Evolutionary conservation across 805 yeast genomes (phyloP).

Genomic region (Suhomyces sp.): DNA sequence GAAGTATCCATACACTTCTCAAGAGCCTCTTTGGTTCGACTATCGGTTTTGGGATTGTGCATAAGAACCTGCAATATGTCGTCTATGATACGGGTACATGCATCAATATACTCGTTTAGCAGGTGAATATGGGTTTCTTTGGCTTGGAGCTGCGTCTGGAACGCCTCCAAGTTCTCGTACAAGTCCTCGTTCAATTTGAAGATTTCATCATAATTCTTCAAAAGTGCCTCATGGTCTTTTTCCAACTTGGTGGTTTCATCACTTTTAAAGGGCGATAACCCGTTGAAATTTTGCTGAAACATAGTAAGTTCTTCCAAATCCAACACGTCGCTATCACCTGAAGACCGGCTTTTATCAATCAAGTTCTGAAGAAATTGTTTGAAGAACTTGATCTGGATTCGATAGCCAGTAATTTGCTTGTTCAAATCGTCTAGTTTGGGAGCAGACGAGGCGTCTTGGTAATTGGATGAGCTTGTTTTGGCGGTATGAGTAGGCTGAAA

Average conservation of each 20-base stretch:
- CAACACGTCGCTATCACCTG: conserved; percentile 2
- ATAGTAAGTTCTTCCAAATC: conserved; percentile 19
- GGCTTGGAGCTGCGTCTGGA: conserved; percentile 28
- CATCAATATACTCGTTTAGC: conserved; percentile 11
- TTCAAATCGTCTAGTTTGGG: conserved; percentile 28
- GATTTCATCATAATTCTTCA: conserved; percentile 32
- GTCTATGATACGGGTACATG: conserved; percentile 15
- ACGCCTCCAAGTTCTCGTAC: conserved; percentile 32
- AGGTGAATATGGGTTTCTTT: conserved; percentile 22
- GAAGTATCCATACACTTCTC: conserved; percentile 12
- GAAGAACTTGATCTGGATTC: conserved; percentile 37
- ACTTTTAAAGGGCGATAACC: conserved; percentile 7
- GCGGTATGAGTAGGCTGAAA: conserved; percentile 7
- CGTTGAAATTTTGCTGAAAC: conserved; percentile 16
- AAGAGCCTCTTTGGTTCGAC: conserved; percentile 15
- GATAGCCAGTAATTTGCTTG: conserved; percentile 35
- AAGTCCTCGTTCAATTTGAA: conserved; percentile 37
- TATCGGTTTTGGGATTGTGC: conserved; percentile 16
- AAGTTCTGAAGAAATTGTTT: conserved; percentile 38
- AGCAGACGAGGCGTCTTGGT: conserved; percentile 16
- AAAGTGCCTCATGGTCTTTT: conserved; percentile 17
- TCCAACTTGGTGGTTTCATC: conserved; percentile 12
- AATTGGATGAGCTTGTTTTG: conserved; percentile 5
- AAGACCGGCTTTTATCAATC: conserved; percentile 15
- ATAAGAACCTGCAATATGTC: conserved; percentile 19